Evolutionary conservation across 2,329 filamentous ascomycete genomes (phyloP).

Genomic region (Rhynchosporium agropyri): DNA sequence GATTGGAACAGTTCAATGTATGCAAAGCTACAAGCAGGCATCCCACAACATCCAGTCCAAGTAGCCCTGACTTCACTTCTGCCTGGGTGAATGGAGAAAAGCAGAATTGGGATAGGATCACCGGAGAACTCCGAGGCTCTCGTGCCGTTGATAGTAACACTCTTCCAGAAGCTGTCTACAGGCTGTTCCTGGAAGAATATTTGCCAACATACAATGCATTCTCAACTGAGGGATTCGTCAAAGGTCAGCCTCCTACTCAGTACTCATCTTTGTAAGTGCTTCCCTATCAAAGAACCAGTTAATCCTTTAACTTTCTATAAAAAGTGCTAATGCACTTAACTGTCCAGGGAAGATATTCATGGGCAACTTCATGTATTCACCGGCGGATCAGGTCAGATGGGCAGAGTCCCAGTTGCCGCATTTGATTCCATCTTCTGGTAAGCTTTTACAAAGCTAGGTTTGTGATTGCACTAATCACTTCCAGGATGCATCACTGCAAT

Average conservation of each 20-base stretch:
- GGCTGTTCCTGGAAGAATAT: conserved; percentile 25
- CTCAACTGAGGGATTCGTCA: conserved; percentile 20
- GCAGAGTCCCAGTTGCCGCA: conserved; percentile 45
- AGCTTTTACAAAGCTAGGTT: background rate
- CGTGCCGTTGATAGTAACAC: conserved; percentile 21
- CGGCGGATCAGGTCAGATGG: conserved; percentile 45
- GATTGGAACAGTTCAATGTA: conserved; percentile 20
- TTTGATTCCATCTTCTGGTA: conserved; percentile 50
- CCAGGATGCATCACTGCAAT: conserved; percentile 54
- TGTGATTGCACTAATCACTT: background rate
- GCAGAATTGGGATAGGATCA: conserved; percentile 22
- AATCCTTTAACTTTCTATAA: background rate
- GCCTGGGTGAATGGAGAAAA: conserved; percentile 25
- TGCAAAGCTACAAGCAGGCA: conserved; percentile 22
- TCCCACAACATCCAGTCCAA: conserved; percentile 17
- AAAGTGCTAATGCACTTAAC: background rate
- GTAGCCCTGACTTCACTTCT: conserved; percentile 12
- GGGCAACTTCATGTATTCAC: conserved; percentile 47
- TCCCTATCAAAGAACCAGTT: no score
- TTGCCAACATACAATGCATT: conserved; percentile 23
- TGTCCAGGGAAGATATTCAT: conserved; percentile 45
- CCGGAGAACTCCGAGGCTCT: conserved; percentile 18
- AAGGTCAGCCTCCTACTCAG: conserved; percentile 14
- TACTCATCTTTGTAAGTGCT: conserved; percentile 41
- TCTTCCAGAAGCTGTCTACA: conserved; percentile 25